These are phyloP conservation scores for Pezicula carpinea DNA, from an alignment of 2,329 filamentous ascomycete species.

Conservation along the genomic window DNA sequence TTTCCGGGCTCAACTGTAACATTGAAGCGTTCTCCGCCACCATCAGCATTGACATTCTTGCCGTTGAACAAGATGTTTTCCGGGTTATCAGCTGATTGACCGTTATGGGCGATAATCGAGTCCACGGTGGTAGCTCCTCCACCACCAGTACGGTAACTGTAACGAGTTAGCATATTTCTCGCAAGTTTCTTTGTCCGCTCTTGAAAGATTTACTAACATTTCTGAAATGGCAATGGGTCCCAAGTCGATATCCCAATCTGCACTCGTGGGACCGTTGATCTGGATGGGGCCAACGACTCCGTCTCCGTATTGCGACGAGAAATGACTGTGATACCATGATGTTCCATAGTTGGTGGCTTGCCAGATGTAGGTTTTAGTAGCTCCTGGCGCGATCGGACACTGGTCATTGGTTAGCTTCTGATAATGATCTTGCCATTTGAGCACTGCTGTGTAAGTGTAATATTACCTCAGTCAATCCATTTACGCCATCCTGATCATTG, in stretches of 20 bases:
- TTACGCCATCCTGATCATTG: conserved; percentile 32
- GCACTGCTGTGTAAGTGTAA: background rate
- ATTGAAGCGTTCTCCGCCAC: conserved; percentile 9
- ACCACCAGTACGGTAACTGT: too few species aligned
- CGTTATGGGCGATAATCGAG: conserved; percentile 4
- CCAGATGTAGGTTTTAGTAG: conserved; percentile 29
- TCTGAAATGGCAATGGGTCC: conserved; percentile 29
- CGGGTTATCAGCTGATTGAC: background rate
- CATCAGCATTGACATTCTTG: background rate
- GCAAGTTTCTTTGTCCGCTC: too few species aligned
- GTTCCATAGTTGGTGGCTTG: conserved; percentile 31
- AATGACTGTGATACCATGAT: conserved; percentile 56
- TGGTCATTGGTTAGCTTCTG: too few species aligned
- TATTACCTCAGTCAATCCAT: conserved; percentile 19
- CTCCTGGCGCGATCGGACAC: conserved; percentile 60
- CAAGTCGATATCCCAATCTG: conserved; percentile 55
- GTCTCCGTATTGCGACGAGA: conserved; percentile 32
- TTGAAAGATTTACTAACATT: conserved; percentile 4
- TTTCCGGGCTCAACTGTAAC: conserved; percentile 24
- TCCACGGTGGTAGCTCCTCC: conserved; percentile 7
- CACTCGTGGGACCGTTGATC: conserved; percentile 52
- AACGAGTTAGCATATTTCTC: too few species aligned
- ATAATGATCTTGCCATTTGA: conserved; percentile 32
- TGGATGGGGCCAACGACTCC: conserved; percentile 54
- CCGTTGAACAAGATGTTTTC: conserved; percentile 12